Conservation (phyloP, 2,329 filamentous ascomycete genomes). For the Parastagonospora nodorum region DNA sequence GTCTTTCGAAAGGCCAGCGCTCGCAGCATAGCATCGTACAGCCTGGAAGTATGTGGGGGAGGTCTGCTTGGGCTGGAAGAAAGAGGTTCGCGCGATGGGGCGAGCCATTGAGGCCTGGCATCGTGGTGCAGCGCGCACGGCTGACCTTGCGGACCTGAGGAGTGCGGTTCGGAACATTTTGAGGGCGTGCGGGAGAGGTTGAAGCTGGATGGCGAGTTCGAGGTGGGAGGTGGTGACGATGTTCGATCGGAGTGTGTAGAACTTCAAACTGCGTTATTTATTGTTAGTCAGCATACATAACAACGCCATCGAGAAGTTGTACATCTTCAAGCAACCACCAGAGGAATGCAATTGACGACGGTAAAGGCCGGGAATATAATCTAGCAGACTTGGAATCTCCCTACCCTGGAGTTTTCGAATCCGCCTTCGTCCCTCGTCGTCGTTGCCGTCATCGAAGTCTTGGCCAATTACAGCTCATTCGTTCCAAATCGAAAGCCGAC, state of each 20-base stretch:
- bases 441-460: constrained; percentile 25
- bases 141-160: constrained; percentile 72
- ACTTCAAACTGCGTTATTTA: constrained; percentile 6
- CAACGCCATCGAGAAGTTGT: constrained; percentile 6
- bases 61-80: constrained; percentile 65
- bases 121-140: constrained; percentile 49
- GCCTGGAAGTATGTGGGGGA: constrained; percentile 69
- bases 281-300: constrained; percentile 3
- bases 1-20: constrained; percentile 74
- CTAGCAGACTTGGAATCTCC: neutral
- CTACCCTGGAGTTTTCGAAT: constrained; percentile 1
- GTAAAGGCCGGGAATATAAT: neutral
- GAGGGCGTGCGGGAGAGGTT: constrained; percentile 31
- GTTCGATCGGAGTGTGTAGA: constrained; percentile 25
- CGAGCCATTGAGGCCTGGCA: constrained; percentile 59
- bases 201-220: constrained; percentile 28
- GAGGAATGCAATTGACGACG: neutral
- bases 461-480: constrained; percentile 38
- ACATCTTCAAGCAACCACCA: constrained; percentile 4
- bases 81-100: constrained; percentile 64
- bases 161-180: constrained; percentile 90
- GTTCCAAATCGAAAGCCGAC: constrained; percentile 21
- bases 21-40: constrained; percentile 85
- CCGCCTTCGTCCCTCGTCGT: constrained; percentile 15
- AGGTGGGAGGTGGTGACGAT: constrained; percentile 32